A percentile compares a stretch with the other conserved stretches of the same genome.
These are phyloP conservation scores for Diutina rugosa DNA, from an alignment of 1,139 yeast genomes.

Conservation along the genomic window DNA sequence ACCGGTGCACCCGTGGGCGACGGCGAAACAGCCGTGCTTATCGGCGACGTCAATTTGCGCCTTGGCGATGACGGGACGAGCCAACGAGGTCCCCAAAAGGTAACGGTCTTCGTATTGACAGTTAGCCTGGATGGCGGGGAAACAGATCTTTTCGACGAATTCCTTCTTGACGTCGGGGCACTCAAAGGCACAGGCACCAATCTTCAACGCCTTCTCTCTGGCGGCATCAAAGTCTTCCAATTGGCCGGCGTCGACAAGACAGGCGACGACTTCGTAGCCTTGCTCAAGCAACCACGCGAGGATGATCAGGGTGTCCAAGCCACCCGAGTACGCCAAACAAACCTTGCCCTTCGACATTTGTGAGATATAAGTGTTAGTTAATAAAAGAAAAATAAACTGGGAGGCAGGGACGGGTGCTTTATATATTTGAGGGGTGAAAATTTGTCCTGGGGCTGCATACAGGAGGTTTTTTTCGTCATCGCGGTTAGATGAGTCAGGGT, in stretches of 20 bases:
- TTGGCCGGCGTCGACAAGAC: conserved; percentile 96
- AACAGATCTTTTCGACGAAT: conserved; percentile 83
- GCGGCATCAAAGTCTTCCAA: conserved; percentile 99
- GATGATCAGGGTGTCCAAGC: conserved; percentile 94
- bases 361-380: neutral
- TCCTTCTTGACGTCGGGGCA: conserved; percentile 91
- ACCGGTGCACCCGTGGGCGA: conserved; percentile 98
- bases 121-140: conserved; percentile 94
- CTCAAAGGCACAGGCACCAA: conserved; percentile 94
- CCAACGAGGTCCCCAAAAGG: conserved; percentile 90
- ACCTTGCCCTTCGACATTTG: conserved; percentile 93
- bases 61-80: conserved; percentile 96
- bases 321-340: conserved; percentile 98
- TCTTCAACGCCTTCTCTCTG: conserved; percentile 86
- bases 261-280: conserved; percentile 96
- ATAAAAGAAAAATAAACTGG: too few relatives aligned
- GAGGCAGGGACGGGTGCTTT: neutral
- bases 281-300: conserved; percentile 96
- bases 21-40: conserved; percentile 96
- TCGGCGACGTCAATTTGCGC: conserved; percentile 97
- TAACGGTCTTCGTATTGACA: conserved; percentile 97
- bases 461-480: neutral
- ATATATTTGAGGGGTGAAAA: neutral
- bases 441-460: neutral
- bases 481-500: neutral